phyloP scores from a whole-genome alignment of 805 yeast genomes.

The Lipomyces starkeyi region DNA sequence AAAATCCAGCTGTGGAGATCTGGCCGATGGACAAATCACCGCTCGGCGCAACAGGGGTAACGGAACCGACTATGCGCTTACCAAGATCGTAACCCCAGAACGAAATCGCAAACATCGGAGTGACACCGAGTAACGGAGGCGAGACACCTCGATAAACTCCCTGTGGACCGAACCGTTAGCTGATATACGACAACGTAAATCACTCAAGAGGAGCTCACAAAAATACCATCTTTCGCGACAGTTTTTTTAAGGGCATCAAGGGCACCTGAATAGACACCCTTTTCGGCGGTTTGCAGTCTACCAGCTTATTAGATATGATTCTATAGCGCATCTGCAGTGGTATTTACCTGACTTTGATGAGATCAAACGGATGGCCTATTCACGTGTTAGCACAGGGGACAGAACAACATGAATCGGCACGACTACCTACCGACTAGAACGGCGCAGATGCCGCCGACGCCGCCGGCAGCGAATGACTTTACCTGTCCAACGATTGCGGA shows the following conservation, averaged over 20 bases:
- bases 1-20: conserved; percentile 89
- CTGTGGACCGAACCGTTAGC: not conserved
- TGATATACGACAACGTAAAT: not conserved
- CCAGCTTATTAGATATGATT: not conserved
- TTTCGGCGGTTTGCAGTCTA: conserved; percentile 75
- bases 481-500: conserved; percentile 66
- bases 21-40: conserved; percentile 65
- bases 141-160: conserved; percentile 94
- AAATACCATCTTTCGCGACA: conserved; percentile 70
- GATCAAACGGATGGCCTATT: conserved; percentile 81
- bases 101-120: conserved; percentile 97
- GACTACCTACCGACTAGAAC: conserved; percentile 72
- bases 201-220: conserved; percentile 31
- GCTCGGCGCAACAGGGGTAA: conserved; percentile 46
- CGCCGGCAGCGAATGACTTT: conserved; percentile 90
- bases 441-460: conserved; percentile 96
- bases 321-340: not conserved
- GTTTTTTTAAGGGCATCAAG: conserved; percentile 72
- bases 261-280: conserved; percentile 66
- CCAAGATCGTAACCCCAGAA: conserved; percentile 99
- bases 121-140: conserved; percentile 94
- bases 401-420: not conserved
- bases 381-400: not conserved
- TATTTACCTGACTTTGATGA: conserved; percentile 68
- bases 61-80: conserved; percentile 67